Conservation (phyloP, 2,329 filamentous ascomycete species). For the Sphaerulina musiva region DNA sequence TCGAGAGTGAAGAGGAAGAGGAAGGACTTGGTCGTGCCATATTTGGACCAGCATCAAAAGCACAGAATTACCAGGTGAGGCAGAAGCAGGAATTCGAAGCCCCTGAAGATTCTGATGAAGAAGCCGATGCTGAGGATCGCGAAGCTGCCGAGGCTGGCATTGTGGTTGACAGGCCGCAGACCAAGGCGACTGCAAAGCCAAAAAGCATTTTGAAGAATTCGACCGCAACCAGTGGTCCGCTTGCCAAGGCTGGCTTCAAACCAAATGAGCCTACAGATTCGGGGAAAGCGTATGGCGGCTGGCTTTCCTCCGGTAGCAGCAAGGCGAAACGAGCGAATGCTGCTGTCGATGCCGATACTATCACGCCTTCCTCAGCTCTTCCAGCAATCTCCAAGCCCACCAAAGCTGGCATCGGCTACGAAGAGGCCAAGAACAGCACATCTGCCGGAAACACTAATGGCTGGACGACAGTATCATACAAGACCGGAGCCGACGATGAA, state of each 20-base stretch:
- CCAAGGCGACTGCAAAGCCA: slow-evolving; percentile 12
- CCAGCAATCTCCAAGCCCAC: slow-evolving; percentile 1
- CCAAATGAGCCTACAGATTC: slow-evolving; percentile 1
- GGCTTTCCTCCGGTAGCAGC: slow-evolving; percentile 23
- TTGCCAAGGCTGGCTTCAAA: slow-evolving; percentile 20
- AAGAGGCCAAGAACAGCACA: slow-evolving; percentile 8
- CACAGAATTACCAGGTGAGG: slow-evolving; percentile 33
- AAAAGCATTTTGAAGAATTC: slow-evolving; percentile 28
- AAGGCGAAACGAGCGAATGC: slow-evolving; percentile 21
- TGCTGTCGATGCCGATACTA: slow-evolving; percentile 18
- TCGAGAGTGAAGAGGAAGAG: slow-evolving; percentile 45
- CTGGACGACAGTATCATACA: slow-evolving; percentile 40
- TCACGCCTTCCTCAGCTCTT: slow-evolving; percentile 8
- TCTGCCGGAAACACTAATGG: slow-evolving; percentile 35
- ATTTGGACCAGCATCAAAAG: slow-evolving; percentile 51
- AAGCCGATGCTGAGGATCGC: slow-evolving; percentile 32
- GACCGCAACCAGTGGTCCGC: slow-evolving; percentile 19
- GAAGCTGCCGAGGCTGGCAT: slow-evolving; percentile 33
- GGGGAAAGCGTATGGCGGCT: slow-evolving; percentile 13
- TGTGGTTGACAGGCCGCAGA: slow-evolving; percentile 29
- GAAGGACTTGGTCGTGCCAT: slow-evolving; percentile 61
- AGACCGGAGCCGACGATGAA: slow-evolving; percentile 22
- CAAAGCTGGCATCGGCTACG: slow-evolving; percentile 14
- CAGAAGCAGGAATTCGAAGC: slow-evolving; percentile 56
- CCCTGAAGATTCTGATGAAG: slow-evolving; percentile 45